Evolutionary conservation across 2,329 filamentous ascomycete species (phyloP).

Genomic region (Xylariaceae sp.): DNA sequence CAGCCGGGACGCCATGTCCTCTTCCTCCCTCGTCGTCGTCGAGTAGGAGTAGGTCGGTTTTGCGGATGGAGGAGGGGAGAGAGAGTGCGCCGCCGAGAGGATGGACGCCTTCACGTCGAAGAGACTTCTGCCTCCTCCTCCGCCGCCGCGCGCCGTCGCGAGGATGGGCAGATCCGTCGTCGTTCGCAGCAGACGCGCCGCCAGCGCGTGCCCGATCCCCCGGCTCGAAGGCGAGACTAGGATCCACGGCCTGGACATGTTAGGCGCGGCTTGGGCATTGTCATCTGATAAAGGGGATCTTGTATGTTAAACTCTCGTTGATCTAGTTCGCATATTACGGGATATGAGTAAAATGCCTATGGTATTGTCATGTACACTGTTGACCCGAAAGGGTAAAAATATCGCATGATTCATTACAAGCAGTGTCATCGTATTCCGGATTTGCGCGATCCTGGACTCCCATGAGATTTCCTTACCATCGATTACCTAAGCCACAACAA

Average conservation of each 20-base stretch:
- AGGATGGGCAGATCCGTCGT: slow-evolving; percentile 46
- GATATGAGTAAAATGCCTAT: too few relatives aligned
- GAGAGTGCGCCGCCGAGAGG: slow-evolving; percentile 28
- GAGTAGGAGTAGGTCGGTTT: slow-evolving; percentile 28
- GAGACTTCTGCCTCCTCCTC: too few relatives aligned
- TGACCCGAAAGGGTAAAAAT: too few relatives aligned
- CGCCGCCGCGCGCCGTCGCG: slow-evolving; percentile 37
- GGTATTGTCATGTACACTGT: too few relatives aligned
- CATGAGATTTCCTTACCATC: too few relatives aligned
- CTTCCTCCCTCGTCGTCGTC: slow-evolving; percentile 18
- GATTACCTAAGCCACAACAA: too few relatives aligned
- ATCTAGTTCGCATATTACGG: too few relatives aligned
- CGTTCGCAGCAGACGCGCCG: slow-evolving; percentile 42
- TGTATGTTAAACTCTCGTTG: too few relatives aligned
- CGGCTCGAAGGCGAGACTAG: slow-evolving; percentile 43
- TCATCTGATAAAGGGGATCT: neutral
- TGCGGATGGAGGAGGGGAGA: too few relatives aligned
- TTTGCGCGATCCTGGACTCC: too few relatives aligned
- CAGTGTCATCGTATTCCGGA: too few relatives aligned
- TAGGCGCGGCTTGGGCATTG: neutral
- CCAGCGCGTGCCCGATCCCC: slow-evolving; percentile 45
- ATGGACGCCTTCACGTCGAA: slow-evolving; percentile 31
- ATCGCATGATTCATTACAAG: too few relatives aligned
- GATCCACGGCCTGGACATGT: slow-evolving; percentile 46
- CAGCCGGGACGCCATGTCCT: slow-evolving; percentile 32